Evolutionary conservation across 768 basidiomycete species (phyloP), one percentile per base, ranked within the genome.

Genomic region (Cyclocybe cylindracea): DNA sequence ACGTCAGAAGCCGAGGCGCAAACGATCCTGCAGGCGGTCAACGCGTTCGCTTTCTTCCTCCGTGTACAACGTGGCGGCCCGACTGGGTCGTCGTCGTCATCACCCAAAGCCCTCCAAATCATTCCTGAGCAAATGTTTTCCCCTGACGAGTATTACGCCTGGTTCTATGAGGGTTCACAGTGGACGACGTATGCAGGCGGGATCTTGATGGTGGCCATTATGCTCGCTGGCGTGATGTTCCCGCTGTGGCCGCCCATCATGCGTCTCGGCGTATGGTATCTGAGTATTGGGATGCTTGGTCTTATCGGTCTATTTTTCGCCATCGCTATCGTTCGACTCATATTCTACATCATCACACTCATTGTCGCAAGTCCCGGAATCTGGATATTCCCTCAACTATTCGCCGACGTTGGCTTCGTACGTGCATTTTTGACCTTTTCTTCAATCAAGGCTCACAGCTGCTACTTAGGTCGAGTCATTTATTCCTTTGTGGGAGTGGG

Each of bases 181-280:
- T 87, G 93, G 84, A 91, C 88, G 60, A 95, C 91, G 6, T 92
- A 96, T 64, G 83, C 93, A 8, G 92, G 94, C 38, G 96, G 91
- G 13, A 75, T 89, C 10, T 84, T 85, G 29, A 94, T 99, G 91
- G 94, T 98, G 52, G 83, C 79, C 38, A 77, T 98, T 65, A 93
- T 98, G 78, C 86, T 99, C 39, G 94, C 89, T 4, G 95, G 91
- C 2, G 95, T 98, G 64, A 97, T 99, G 94, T 99, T 97, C 84
- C 97, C 97, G 3, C 80, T 99, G 11, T 99, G 97, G 97, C 97
- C 97, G 2, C 84, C 89, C 44, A 85, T 84, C 61, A 84, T 99
- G 82, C 83, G 96, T 10, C 75, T 95, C 31, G 95, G 96, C 34
- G 96, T 95, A 50, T 98, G 91, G 89, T 99, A 99, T 70, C 76